Evolutionary conservation across 2,329 filamentous ascomycete genomes (phyloP).

Genomic region (Talaromyces sp.): DNA sequence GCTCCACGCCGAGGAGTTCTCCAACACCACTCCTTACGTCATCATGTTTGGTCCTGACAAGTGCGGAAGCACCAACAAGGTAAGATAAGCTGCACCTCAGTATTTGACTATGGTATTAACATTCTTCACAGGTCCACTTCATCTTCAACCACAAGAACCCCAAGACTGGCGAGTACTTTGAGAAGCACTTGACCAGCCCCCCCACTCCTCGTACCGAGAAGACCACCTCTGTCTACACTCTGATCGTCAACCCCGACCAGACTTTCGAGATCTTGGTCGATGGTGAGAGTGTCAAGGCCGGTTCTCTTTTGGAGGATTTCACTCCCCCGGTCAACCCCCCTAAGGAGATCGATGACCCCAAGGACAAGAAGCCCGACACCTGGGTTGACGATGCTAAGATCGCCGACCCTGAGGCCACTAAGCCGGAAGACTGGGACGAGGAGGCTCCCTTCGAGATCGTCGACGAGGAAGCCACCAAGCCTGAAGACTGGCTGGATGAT

Average conservation of each 20-base stretch:
- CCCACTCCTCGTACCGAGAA: slow-evolving; percentile 85
- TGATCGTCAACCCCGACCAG: slow-evolving; percentile 95
- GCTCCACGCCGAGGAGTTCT: slow-evolving; percentile 96
- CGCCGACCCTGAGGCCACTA: slow-evolving; percentile 83
- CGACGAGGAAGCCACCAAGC: slow-evolving; percentile 84
- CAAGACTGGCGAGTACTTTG: slow-evolving; percentile 98
- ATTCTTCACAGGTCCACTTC: slow-evolving; percentile 60
- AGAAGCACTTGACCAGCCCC: slow-evolving; percentile 90
- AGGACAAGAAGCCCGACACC: slow-evolving; percentile 88
- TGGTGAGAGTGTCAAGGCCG: slow-evolving; percentile 80
- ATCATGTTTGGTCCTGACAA: slow-evolving; percentile 99
- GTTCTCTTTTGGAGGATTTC: slow-evolving; percentile 92
- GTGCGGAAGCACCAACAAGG: slow-evolving; percentile 98
- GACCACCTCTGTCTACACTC: slow-evolving; percentile 89
- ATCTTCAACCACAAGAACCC: slow-evolving; percentile 99
- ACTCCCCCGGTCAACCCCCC: slow-evolving; percentile 85
- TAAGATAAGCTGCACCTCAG: slow-evolving; percentile 44
- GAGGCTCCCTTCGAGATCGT: slow-evolving; percentile 94
- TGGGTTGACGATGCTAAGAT: slow-evolving; percentile 96
- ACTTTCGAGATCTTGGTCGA: slow-evolving; percentile 90
- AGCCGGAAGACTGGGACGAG: slow-evolving; percentile 99
- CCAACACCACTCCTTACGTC: slow-evolving; percentile 93
- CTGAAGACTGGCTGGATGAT: slow-evolving; percentile 92
- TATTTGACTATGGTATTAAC: slow-evolving; percentile 2
- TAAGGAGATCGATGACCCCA: slow-evolving; percentile 89